phyloP scores from a whole-genome alignment of 495 filamentous ascomycete species.

The Neurospora tetrasperma region DNA sequence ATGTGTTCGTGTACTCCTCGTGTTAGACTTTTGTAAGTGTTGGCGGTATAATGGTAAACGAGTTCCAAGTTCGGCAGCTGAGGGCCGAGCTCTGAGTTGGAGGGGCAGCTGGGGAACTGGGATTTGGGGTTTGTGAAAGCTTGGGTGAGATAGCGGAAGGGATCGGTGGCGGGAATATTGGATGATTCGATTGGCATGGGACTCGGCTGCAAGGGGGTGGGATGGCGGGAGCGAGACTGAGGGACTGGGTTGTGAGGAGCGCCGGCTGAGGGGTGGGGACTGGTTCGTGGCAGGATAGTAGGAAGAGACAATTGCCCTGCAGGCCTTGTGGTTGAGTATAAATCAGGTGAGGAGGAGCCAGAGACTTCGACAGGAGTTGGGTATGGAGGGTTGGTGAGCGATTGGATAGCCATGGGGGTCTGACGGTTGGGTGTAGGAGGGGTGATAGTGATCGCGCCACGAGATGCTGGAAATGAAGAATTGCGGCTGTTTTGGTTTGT shows the following conservation, averaged over 20 bases:
- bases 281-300: background rate
- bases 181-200: background rate
- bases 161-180: slow-evolving; percentile 5
- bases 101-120: background rate
- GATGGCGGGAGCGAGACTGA: background rate
- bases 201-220: background rate
- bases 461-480: background rate
- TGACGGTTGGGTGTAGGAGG: background rate
- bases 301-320: background rate
- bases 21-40: slow-evolving; percentile 10
- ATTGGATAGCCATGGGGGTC: background rate
- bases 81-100: background rate
- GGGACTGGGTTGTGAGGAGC: no score
- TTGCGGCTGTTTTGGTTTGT: background rate
- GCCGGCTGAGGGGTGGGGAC: background rate
- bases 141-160: slow-evolving; percentile 12
- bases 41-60: slow-evolving; percentile 18
- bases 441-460: background rate
- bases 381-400: background rate
- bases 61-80: slow-evolving; percentile 19
- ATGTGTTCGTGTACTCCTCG: background rate
- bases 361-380: background rate
- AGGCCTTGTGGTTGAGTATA: background rate
- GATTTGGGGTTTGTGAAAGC: background rate
- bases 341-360: background rate